Evolutionary conservation across 352 stramenopile genomes (phyloP).

Genomic region (Phytophthora sp.): DNA sequence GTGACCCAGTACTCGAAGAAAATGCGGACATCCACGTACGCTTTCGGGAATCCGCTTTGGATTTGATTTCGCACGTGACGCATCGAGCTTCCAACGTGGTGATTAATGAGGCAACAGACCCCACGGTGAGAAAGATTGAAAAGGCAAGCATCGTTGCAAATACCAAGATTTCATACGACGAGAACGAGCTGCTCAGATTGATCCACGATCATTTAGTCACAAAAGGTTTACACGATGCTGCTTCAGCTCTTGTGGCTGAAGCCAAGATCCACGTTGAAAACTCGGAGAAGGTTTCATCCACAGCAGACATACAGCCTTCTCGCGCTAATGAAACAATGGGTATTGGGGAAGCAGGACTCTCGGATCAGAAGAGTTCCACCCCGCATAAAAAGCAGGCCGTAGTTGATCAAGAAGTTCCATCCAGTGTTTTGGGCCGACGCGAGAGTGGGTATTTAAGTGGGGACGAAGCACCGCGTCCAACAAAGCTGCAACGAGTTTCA

Average conservation of each 20-base stretch:
- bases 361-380: constrained; percentile 14
- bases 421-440: constrained; percentile 15
- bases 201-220: constrained; percentile 87
- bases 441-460: constrained; percentile 41
- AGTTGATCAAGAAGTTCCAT: constrained; percentile 23
- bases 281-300: constrained; percentile 7
- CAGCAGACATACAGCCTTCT: constrained; percentile 14
- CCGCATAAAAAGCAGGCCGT: constrained; percentile 10
- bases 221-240: constrained; percentile 68
- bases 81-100: constrained; percentile 82
- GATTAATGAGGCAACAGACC: constrained; percentile 88
- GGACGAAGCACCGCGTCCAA: constrained; percentile 34
- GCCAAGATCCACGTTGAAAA: constrained; percentile 44
- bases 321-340: constrained; percentile 8
- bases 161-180: constrained; percentile 87
- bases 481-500: constrained; percentile 41
- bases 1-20: constrained; percentile 85
- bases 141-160: constrained; percentile 90
- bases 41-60: constrained; percentile 86
- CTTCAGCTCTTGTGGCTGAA: constrained; percentile 59
- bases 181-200: constrained; percentile 80
- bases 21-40: constrained; percentile 86
- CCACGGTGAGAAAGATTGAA: constrained; percentile 88
- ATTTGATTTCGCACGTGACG: constrained; percentile 90
- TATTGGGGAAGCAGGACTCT: constrained; percentile 12